phyloP scores from a whole-genome alignment of 2,329 filamentous ascomycete species.

The Pyrenochaeta sp. region DNA sequence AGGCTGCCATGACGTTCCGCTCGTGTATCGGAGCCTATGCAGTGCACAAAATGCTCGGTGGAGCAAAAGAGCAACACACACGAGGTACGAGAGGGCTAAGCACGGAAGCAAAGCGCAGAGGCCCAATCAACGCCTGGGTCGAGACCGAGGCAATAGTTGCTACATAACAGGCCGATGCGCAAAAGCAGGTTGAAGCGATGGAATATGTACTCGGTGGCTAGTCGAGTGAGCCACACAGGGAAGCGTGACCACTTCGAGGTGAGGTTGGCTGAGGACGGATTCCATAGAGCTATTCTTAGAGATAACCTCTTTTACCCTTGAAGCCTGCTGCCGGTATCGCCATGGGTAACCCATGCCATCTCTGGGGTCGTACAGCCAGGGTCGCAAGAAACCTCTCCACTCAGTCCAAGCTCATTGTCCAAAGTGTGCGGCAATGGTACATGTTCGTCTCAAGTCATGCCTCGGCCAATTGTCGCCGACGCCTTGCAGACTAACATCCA shows the following conservation, averaged over 20 bases:
- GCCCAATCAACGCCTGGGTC: constrained; percentile 17
- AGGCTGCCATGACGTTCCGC: constrained; percentile 27
- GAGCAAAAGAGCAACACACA: constrained; percentile 33
- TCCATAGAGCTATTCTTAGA: constrained; percentile 40
- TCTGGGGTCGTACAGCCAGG: constrained; percentile 29
- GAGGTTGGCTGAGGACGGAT: constrained; percentile 25
- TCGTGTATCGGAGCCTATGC: constrained; percentile 11
- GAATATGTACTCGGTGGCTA: constrained; percentile 35
- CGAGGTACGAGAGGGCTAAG: constrained; percentile 37
- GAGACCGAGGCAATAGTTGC: constrained; percentile 30
- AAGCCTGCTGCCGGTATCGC: constrained; percentile 10
- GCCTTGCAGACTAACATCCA: too few relatives aligned
- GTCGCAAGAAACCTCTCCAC: constrained; percentile 25
- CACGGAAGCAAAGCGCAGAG: constrained; percentile 18
- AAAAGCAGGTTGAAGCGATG: constrained; percentile 41
- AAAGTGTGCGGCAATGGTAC: not conserved
- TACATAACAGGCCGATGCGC: constrained; percentile 28
- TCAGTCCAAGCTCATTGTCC: constrained; percentile 3
- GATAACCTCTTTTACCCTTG: constrained; percentile 43
- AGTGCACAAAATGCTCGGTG: constrained; percentile 12
- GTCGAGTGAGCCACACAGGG: constrained; percentile 29
- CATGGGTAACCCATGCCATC: constrained; percentile 15
- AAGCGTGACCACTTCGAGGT: constrained; percentile 22
- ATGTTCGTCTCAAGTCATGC: not conserved
- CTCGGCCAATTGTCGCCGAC: not conserved